Conservation (phyloP, 371 early-diverging fungal species). For the Parasitella parasitica region DNA sequence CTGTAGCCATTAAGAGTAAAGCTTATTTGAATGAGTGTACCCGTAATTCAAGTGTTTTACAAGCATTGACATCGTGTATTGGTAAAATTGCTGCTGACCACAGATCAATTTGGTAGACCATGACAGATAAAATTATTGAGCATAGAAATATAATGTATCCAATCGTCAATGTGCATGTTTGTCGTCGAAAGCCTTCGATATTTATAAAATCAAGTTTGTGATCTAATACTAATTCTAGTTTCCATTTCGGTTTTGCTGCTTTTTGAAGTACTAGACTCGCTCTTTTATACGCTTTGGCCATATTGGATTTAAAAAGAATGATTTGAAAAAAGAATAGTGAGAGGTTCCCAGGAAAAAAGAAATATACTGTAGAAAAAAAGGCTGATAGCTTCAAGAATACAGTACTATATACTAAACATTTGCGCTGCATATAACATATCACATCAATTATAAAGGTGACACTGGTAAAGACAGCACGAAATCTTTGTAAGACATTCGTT, state of each 20-base stretch:
- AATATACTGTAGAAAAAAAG: not conserved
- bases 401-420: not conserved
- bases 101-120: constrained; percentile 73
- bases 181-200: constrained; percentile 71
- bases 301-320: not conserved
- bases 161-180: constrained; percentile 38
- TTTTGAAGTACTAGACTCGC: constrained; percentile 9
- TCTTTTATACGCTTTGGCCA: constrained; percentile 10
- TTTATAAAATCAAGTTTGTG: constrained; percentile 90
- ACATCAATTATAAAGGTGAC: constrained; percentile 9
- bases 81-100: constrained; percentile 64
- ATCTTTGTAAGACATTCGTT: not conserved
- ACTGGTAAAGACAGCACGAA: constrained; percentile 6
- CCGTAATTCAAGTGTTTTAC: no score
- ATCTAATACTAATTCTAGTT: constrained; percentile 77
- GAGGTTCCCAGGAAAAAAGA: not conserved
- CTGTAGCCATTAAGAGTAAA: constrained; percentile 2
- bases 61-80: constrained; percentile 28
- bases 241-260: constrained; percentile 64
- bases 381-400: not conserved
- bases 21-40: no score
- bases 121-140: constrained; percentile 69
- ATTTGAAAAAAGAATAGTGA: not conserved
- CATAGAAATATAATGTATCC: constrained; percentile 66
- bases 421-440: not conserved